These are phyloP conservation scores for Agastache rugosa DNA, from an alignment of 257 asterid species.

Conservation along the genomic window DNA sequence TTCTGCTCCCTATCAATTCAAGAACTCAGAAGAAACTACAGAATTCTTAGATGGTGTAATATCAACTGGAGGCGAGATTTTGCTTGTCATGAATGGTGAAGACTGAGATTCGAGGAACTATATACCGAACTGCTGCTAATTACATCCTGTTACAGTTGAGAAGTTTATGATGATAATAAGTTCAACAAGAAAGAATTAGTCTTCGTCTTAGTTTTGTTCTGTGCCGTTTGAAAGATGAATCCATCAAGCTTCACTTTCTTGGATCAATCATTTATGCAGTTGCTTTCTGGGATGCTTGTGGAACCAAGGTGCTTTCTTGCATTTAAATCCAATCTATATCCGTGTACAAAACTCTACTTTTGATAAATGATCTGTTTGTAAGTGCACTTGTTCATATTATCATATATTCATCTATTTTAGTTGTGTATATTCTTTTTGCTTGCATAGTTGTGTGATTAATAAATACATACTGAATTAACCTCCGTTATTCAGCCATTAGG, in stretches of 20 bases:
- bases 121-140: not conserved
- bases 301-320: not conserved
- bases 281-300: not conserved
- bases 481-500: too few species aligned
- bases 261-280: not conserved
- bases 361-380: slow-evolving; percentile 1
- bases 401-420: too few species aligned
- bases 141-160: not conserved
- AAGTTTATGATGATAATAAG: not conserved
- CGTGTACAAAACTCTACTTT: not conserved
- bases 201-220: not conserved
- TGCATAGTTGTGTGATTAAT: too few species aligned
- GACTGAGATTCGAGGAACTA: slow-evolving; percentile 33
- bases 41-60: slow-evolving; percentile 55
- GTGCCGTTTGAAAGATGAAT: not conserved
- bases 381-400: not conserved
- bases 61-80: slow-evolving; percentile 66
- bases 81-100: slow-evolving; percentile 63
- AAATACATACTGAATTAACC: too few species aligned
- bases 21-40: slow-evolving; percentile 49
- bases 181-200: too few species aligned
- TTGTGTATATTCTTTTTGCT: too few species aligned
- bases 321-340: not conserved
- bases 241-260: too few species aligned
- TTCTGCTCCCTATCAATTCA: slow-evolving; percentile 55